phyloP scores from a whole-genome alignment of 2,329 filamentous ascomycete species.

The Cordyceps cicadae region DNA sequence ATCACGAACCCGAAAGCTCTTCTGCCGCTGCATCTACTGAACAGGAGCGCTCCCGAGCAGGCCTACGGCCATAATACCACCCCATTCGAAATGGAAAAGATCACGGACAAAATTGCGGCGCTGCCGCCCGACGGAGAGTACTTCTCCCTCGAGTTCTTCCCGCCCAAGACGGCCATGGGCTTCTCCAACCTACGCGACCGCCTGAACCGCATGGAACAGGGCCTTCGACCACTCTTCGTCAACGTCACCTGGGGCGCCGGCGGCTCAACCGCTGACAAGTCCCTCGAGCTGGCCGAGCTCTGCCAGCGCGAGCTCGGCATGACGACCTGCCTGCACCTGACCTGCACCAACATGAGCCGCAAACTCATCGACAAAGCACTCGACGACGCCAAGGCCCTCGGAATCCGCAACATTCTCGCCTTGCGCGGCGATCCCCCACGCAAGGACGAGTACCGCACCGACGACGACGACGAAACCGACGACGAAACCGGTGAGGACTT shows the following conservation, averaged over 20 bases:
- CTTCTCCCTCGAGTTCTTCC: constrained; percentile 98
- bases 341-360: constrained; percentile 95
- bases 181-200: constrained; percentile 89
- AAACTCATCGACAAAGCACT: constrained; percentile 78
- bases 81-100: constrained; percentile 59
- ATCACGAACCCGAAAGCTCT: background rate
- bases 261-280: constrained; percentile 83
- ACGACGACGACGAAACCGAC: constrained; percentile 50
- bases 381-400: constrained; percentile 81
- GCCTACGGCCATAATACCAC: background rate
- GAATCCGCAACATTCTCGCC: constrained; percentile 89
- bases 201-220: constrained; percentile 89
- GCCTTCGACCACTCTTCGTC: constrained; percentile 84
- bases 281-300: constrained; percentile 86
- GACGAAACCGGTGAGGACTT: constrained; percentile 63
- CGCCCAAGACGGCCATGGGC: constrained; percentile 92
- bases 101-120: constrained; percentile 90
- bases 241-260: constrained; percentile 98
- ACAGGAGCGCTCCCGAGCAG: background rate
- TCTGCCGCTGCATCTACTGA: background rate
- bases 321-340: constrained; percentile 91
- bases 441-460: constrained; percentile 72
- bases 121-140: constrained; percentile 74
- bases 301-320: constrained; percentile 87
- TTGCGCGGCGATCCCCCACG: constrained; percentile 85